Conservation (phyloP, 2,329 filamentous ascomycete species). For the Cordyceps fumosorosea region DNA sequence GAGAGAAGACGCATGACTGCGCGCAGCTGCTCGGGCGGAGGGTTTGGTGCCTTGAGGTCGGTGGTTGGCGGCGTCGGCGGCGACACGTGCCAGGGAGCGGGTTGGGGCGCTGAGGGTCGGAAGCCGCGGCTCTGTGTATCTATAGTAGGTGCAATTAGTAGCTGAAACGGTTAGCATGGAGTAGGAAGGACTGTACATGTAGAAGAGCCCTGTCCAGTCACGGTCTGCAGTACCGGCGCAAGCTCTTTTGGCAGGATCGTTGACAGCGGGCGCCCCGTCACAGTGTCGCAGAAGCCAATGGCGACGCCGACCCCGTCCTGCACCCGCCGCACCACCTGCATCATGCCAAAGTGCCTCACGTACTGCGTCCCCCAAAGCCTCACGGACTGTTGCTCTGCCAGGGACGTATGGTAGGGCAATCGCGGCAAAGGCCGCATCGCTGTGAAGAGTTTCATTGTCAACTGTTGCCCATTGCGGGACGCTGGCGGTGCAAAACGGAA, state of each 20-base stretch:
- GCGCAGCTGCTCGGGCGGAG: conserved; percentile 42
- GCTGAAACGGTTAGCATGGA: background rate
- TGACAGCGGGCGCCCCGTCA: conserved; percentile 9
- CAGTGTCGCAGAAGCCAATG: conserved; percentile 10
- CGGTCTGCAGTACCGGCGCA: conserved; percentile 5
- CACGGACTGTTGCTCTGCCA: background rate
- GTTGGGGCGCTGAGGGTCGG: background rate
- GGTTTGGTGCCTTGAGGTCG: conserved; percentile 25
- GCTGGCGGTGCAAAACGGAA: background rate
- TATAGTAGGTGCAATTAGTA: background rate
- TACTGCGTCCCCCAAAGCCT: background rate
- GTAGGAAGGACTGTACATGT: background rate
- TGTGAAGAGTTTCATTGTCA: conserved; percentile 6
- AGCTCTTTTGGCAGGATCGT: conserved; percentile 11
- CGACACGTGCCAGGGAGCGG: conserved; percentile 23
- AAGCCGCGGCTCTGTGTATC: conserved; percentile 6
- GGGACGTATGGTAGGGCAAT: background rate
- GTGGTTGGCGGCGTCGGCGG: conserved; percentile 28
- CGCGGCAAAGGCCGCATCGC: conserved; percentile 8
- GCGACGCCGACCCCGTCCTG: conserved; percentile 11
- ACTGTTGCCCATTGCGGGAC: conserved; percentile 2
- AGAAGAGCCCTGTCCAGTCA: background rate
- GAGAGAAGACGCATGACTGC: conserved; percentile 47
- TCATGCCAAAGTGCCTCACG: conserved; percentile 5
- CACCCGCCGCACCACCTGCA: conserved; percentile 8